Conservation (phyloP, 352 stramenopile genomes). For the Phytophthora citrophthora region DNA sequence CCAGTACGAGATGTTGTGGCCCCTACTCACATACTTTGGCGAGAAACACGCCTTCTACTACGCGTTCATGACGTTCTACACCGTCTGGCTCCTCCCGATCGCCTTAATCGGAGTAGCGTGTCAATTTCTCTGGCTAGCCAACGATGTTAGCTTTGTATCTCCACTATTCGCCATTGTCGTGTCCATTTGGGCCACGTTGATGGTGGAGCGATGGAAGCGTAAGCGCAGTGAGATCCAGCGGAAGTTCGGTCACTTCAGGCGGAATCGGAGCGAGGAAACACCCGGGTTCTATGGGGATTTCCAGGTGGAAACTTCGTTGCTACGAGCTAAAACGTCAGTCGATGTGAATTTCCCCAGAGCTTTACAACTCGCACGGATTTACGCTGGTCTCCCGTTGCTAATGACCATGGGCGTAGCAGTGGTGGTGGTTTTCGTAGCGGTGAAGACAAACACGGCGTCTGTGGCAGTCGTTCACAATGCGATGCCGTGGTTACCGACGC, state of each 20-base stretch:
- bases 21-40: slow-evolving; percentile 81
- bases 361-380: slow-evolving; percentile 68
- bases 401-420: slow-evolving; percentile 56
- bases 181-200: slow-evolving; percentile 83
- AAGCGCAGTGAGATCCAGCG: slow-evolving; percentile 83
- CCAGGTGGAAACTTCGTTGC: slow-evolving; percentile 47
- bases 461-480: slow-evolving; percentile 24
- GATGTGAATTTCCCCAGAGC: slow-evolving; percentile 69
- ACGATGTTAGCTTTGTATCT: slow-evolving; percentile 39
- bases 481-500: slow-evolving; percentile 45
- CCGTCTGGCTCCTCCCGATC: slow-evolving; percentile 69
- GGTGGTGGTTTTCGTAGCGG: slow-evolving; percentile 63
- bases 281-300: slow-evolving; percentile 78
- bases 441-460: slow-evolving; percentile 50
- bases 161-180: slow-evolving; percentile 78
- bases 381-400: slow-evolving; percentile 59
- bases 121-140: slow-evolving; percentile 52
- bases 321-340: slow-evolving; percentile 43
- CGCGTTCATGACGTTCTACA: slow-evolving; percentile 80
- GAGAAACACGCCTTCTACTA: slow-evolving; percentile 87
- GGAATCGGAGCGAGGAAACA: slow-evolving; percentile 57
- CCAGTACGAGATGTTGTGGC: slow-evolving; percentile 84
- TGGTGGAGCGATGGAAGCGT: slow-evolving; percentile 92
- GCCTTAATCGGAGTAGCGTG: slow-evolving; percentile 54
- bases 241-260: slow-evolving; percentile 80